Evolutionary conservation across 192 early-diverging fungal genomes (phyloP), one percentile per base, ranked within the genome.

Genomic region (Coemansia sp.): DNA sequence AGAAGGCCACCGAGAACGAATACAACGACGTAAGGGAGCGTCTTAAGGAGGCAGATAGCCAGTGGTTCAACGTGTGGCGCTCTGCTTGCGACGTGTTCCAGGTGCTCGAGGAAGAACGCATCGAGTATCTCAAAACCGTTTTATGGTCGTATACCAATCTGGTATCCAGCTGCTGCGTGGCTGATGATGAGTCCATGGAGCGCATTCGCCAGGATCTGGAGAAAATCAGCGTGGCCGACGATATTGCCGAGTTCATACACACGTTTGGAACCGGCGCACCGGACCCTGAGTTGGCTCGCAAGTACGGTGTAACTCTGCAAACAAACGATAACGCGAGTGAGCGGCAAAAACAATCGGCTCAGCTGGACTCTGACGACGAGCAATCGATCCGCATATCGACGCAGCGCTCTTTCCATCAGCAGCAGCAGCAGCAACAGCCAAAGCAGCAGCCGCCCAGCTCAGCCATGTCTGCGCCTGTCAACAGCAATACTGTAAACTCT

Each of bases 171-270:
- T 58, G 73, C n/a, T 85, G 82, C 20, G 85, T 85, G 8, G 68
- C 81, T 17, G 90, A 91, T 42, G 85, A 88, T 56, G 87, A 90
- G 78, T 84, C 88, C 6, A 87, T 84, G 65, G 90, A 91, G 53
- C 66, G 82, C 15, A 84, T 91, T 36, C 76, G 87, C 47, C 71
- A 82, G 39, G 78, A 78, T 40, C 58, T 91, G 42, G 90, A 90
- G 47, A 53, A 79, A 11, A 83, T 86, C 38, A 76, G 83, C 45
- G 80, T 86, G 11, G 69, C 77, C 17, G 70, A 78, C 23, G 87
- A 91, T 56, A 85, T 91, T 44, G 39, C 73, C 15, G 66, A 53
- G 6, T 89, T 88, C 44, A 86, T 91, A 26, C 62, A 80, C 16
- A 71, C 76, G 12, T 72, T 76, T 51, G 83, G 84, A 18, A 89